Conservation (phyloP, 768 basidiomycete species). For the Hypsizygus marmoreus region DNA sequence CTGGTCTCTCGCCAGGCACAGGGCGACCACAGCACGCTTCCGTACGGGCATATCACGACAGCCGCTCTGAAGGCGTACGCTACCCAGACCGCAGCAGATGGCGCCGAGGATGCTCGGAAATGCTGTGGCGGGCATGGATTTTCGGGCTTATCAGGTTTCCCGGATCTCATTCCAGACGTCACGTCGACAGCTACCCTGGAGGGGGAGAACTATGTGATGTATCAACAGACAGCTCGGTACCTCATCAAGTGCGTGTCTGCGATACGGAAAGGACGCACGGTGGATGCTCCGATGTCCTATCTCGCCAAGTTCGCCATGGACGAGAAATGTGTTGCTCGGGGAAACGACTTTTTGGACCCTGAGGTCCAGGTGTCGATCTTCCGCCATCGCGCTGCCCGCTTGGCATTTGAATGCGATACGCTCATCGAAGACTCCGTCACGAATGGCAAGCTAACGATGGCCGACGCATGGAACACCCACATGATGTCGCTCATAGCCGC, state of each 20-base stretch:
- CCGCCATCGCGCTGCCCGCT: conserved; percentile 22
- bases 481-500: conserved; percentile 25
- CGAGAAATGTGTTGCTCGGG: conserved; percentile 1
- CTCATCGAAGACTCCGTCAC: conserved; percentile 11
- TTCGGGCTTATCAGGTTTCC: conserved; percentile 23
- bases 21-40: conserved; percentile 13
- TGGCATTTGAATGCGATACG: conserved; percentile 17
- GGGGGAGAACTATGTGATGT: conserved; percentile 30
- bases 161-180: conserved; percentile 17
- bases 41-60: conserved; percentile 17
- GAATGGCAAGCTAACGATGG: conserved; percentile 7
- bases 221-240: conserved; percentile 28
- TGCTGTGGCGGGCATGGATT: conserved; percentile 29
- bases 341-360: conserved; percentile 16
- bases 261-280: neutral
- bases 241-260: conserved; percentile 20
- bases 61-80: conserved; percentile 26
- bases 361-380: conserved; percentile 18
- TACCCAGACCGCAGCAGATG: conserved; percentile 24
- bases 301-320: neutral
- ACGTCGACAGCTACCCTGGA: conserved; percentile 22
- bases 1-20: conserved; percentile 7
- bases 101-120: conserved; percentile 26
- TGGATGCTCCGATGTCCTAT: conserved; percentile 13
- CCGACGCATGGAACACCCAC: conserved; percentile 25